Conservation (phyloP, 345 rosid species). For the Aurinia saxatilis region DNA sequence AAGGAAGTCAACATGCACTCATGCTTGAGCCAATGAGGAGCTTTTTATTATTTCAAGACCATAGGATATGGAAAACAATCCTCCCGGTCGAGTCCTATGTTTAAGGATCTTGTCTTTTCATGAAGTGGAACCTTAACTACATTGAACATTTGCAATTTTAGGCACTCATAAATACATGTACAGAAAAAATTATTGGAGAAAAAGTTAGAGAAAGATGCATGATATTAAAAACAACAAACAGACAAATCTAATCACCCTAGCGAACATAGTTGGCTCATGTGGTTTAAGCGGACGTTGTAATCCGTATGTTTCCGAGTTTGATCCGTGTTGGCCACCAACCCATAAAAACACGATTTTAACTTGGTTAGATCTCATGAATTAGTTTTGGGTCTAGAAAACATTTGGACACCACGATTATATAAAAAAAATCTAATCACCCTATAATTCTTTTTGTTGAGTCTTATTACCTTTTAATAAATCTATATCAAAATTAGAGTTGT, state of each 20-base stretch:
- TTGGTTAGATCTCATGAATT: too few relatives aligned
- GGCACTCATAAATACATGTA: not conserved
- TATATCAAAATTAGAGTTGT: not conserved
- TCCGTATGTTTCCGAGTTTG: too few relatives aligned
- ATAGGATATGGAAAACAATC: slow-evolving; percentile 1
- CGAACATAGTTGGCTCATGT: too few relatives aligned
- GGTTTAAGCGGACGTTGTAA: too few relatives aligned
- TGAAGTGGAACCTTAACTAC: not conserved
- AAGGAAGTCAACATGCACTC: slow-evolving; percentile 21
- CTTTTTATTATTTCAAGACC: slow-evolving; percentile 2
- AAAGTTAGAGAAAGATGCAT: not conserved
- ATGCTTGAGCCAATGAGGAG: not conserved
- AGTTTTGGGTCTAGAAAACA: too few relatives aligned
- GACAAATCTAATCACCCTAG: too few relatives aligned
- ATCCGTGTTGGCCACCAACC: too few relatives aligned
- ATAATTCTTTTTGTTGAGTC: not conserved
- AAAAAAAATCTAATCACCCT: not conserved
- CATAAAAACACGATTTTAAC: too few relatives aligned
- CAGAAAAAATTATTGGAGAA: not conserved
- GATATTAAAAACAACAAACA: not conserved
- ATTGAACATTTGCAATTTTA: not conserved
- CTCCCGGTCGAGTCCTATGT: slow-evolving; percentile 16
- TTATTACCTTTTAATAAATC: not conserved
- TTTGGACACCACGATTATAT: too few relatives aligned
- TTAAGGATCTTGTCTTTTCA: slow-evolving; percentile 28